phyloP scores from a whole-genome alignment of 2,329 filamentous ascomycete genomes.

The Dothistroma septosporum region DNA sequence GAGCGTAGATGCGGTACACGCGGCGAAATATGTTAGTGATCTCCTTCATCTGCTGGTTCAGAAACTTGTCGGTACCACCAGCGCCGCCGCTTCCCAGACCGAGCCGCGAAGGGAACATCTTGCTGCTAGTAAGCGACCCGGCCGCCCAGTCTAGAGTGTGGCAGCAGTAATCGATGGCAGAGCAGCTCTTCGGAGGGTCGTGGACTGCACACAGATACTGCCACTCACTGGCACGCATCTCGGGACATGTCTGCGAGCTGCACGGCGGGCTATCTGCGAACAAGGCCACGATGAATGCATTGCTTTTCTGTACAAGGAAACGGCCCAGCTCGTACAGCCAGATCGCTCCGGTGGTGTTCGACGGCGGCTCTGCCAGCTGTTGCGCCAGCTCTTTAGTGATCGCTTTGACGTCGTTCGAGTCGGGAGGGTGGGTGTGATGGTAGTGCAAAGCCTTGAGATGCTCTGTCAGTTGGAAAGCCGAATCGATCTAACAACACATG shows the following conservation, averaged over 20 bases:
- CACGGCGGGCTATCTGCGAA: constrained; percentile 88
- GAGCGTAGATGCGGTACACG: constrained; percentile 93
- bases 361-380: constrained; percentile 73
- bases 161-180: constrained; percentile 98
- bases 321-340: constrained; percentile 98
- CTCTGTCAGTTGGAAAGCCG: constrained; percentile 94
- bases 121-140: constrained; percentile 87
- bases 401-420: constrained; percentile 69
- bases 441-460: constrained; percentile 91
- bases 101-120: constrained; percentile 88
- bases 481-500: constrained; percentile 67
- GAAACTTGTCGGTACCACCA: constrained; percentile 32
- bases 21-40: constrained; percentile 92
- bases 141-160: constrained; percentile 98
- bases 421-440: constrained; percentile 67
- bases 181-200: constrained; percentile 93
- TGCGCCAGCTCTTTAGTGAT: constrained; percentile 72
- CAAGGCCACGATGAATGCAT: constrained; percentile 85
- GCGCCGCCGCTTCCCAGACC: constrained; percentile 45
- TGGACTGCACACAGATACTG: constrained; percentile 98
- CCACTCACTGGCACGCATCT: constrained; percentile 99
- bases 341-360: constrained; percentile 76
- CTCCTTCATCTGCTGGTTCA: constrained; percentile 66
- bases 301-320: constrained; percentile 91
- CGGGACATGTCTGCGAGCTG: constrained; percentile 82